Base-by-base conservation (phyloP, 768 basidiomycete genomes). In the Suillus decipiens region DNA sequence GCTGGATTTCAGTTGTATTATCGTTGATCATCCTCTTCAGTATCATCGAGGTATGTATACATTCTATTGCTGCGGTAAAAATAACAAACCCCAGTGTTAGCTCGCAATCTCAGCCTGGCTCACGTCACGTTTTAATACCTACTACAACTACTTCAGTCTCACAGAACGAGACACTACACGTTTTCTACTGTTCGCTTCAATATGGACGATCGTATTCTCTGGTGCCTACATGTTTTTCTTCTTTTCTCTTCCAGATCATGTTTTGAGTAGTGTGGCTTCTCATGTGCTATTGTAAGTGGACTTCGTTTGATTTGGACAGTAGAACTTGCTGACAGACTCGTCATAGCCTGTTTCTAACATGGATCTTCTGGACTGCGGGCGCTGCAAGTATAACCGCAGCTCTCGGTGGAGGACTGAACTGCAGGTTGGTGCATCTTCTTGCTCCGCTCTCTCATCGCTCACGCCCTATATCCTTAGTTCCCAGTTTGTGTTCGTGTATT, bases 361-460 rank as follows among this genome's bases (percentile, higher is more conserved):
- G 90, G 89, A 79, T 93, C 42, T 80, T 92, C 64, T 94, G 92
- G 92, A 80, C 85, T 3, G 86, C 90, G 0, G 90, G 82, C 2
- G 89, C 90, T 1, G 87, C 89, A 1, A 81, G 88, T 2, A 81
- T 93, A 53, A 92, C 92, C 1, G 76, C 83, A 22, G 74, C 82
- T 31, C 78, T 92, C 36, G 86, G 87, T 14, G 92, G 92, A 15
- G 85, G 88, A 11, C 71, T 90, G 61, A 86, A 90, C 70, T 93
- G 91, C 86, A 70, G 66, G 87, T 86, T 70, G 60, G 84, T 78
- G 14, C 39, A 43, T 42, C 53, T 37, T n/a, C 39, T 48, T 41
- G 19, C 17, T 37, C 11, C 33, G 17, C 9, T 31, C n/a, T 42
- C 45, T 60, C 12, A 45, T 51, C 59, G 59, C 39, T 55, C 28